Conservation (phyloP, 208 protist species). For the Strigomonas culicis region DNA sequence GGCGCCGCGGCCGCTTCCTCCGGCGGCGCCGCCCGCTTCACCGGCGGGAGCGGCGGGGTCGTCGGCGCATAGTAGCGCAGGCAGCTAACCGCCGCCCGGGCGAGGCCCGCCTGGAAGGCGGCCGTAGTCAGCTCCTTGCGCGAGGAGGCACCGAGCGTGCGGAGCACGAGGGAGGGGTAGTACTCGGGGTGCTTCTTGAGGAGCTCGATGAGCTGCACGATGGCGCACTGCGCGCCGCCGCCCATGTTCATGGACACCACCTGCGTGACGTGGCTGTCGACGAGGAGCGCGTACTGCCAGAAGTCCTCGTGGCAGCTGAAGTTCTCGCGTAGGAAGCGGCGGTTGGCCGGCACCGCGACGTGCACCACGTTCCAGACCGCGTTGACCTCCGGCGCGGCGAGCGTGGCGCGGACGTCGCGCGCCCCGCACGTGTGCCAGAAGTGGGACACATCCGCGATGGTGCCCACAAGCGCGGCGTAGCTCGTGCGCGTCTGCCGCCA, state of each 20-base stretch:
- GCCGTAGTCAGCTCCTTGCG: slow-evolving; percentile 37
- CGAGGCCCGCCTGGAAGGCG: slow-evolving; percentile 53
- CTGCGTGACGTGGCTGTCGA: slow-evolving; percentile 71
- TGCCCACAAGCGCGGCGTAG: slow-evolving; percentile 57
- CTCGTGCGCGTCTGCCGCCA: slow-evolving; percentile 12
- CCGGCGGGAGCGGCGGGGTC: slow-evolving; percentile 14
- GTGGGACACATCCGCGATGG: slow-evolving; percentile 62
- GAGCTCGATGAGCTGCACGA: slow-evolving; percentile 61
- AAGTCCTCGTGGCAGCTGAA: slow-evolving; percentile 47
- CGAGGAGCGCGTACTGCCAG: slow-evolving; percentile 80
- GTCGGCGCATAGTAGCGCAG: slow-evolving; percentile 45
- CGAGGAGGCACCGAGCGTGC: slow-evolving; percentile 43
- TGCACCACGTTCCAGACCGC: slow-evolving; percentile 15
- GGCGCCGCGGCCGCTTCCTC: background rate
- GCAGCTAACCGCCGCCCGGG: slow-evolving; percentile 37
- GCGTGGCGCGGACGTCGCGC: slow-evolving; percentile 13
- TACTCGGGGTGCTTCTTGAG: slow-evolving; percentile 58
- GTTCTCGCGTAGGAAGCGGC: slow-evolving; percentile 50
- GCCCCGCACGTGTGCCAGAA: slow-evolving; percentile 21
- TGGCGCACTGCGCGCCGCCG: slow-evolving; percentile 34
- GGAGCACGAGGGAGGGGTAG: slow-evolving; percentile 54
- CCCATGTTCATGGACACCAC: slow-evolving; percentile 18
- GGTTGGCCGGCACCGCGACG: slow-evolving; percentile 40
- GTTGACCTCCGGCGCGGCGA: slow-evolving; percentile 23
- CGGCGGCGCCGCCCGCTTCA: slow-evolving; percentile 2